Base-by-base conservation (phyloP, 495 filamentous ascomycete species). In the Penicillium diatomitis region DNA sequence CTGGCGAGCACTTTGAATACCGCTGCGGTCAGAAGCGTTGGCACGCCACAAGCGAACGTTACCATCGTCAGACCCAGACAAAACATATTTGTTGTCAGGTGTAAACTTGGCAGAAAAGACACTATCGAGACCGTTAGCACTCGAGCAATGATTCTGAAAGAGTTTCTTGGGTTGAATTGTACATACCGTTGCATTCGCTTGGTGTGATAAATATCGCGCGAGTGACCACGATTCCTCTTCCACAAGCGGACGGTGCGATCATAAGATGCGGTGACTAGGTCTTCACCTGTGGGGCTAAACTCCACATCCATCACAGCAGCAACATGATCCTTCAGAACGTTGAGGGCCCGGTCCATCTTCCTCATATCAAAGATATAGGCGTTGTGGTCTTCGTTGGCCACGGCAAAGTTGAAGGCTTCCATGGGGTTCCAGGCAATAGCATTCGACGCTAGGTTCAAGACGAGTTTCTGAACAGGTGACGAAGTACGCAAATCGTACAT, bases 301-400 rank as follows among this genome's bases (percentile, higher is more conserved):
- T 95, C 88, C 36, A 99, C 84, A 62, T 94, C 88, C 89, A 97
- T 96, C 0, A 96, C 90, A 4, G 94, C 92, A 4, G 88, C 86
- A 9, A 97, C 94, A 57, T 97, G 94, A 56, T 91, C 92, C 69
- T 92, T 94, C 10, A 92, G 77, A n/a, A 96, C 82, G 60, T 97
- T 97, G 41, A 90, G 64, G 3, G 89, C 86, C 44, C 88, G 82
- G 48, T 82, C 74, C 63, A 90, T 80, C 56, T 88, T 88, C 50
- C 88, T 75, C 85, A 89, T 90, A 66, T 95, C 88, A 60, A 92
- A 94, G 20, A 91, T 74, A 62, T 90, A 84, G 46, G 78, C 73
- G 66, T 88, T 88, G 60, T 88, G 84, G 48, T 88, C 85, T 69
- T 88, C 88, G 51, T 79, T 85, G 3, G 83, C 89, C 28, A 87